Evolutionary conservation across 2,329 filamentous ascomycete genomes (phyloP).

Genomic region (Fusarium subglutinans): DNA sequence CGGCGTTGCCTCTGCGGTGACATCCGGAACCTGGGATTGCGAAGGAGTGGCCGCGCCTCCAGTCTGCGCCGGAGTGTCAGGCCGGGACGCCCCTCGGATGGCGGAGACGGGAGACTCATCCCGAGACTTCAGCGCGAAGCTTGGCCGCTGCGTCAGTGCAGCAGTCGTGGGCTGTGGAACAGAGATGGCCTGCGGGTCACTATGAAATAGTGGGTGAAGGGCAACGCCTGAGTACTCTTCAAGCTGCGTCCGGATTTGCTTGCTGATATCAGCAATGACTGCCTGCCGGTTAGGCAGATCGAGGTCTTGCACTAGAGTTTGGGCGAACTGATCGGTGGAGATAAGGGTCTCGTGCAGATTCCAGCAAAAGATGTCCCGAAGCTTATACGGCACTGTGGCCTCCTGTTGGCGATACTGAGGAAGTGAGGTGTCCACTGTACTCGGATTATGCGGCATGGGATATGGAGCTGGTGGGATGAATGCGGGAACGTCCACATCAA

Average conservation of each 20-base stretch:
- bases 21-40: constrained; percentile 55
- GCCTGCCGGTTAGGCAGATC: constrained; percentile 81
- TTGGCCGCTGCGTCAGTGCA: constrained; percentile 44
- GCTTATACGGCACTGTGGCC: constrained; percentile 81
- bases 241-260: constrained; percentile 92
- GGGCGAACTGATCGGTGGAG: constrained; percentile 96
- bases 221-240: constrained; percentile 97
- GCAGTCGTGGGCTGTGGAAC: constrained; percentile 32
- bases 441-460: constrained; percentile 67
- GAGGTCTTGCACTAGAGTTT: constrained; percentile 87
- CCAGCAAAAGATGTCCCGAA: constrained; percentile 97
- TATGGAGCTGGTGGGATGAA: constrained; percentile 74
- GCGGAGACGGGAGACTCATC: constrained; percentile 52
- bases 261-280: constrained; percentile 84
- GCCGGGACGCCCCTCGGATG: constrained; percentile 54
- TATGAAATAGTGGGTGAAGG: constrained; percentile 89
- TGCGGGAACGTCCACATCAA: constrained; percentile 90
- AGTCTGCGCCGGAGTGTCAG: constrained; percentile 66
- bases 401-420: constrained; percentile 85
- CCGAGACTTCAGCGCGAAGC: constrained; percentile 47
- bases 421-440: constrained; percentile 73
- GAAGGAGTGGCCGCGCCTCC: constrained; percentile 62
- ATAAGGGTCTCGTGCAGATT: constrained; percentile 94
- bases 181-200: constrained; percentile 51
- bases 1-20: constrained; percentile 76